Conservation (phyloP, 2,329 filamentous ascomycete species). For the Claviceps spartinae region DNA sequence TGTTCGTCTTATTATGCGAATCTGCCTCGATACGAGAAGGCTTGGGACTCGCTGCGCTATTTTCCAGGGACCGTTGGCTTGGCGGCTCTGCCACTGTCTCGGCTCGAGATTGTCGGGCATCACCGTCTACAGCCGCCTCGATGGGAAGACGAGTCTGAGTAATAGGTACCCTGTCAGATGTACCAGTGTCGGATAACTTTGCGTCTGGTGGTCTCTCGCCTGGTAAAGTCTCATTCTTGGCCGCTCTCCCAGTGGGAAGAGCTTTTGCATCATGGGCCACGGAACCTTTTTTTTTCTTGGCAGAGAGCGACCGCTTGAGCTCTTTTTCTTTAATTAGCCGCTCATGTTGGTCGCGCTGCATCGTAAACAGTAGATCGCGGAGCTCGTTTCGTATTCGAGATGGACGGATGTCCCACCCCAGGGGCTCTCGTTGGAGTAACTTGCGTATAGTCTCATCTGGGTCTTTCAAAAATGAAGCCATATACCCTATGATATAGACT, state of each 20-base stretch:
- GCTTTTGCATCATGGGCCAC: neutral
- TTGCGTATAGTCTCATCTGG: conserved; percentile 57
- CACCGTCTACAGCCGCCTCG: no score
- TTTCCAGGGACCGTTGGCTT: neutral
- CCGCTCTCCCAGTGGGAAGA: neutral
- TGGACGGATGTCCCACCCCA: conserved; percentile 40
- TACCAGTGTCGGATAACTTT: neutral
- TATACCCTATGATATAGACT: conserved; percentile 71
- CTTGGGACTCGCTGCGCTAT: conserved; percentile 8
- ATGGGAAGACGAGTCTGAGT: neutral
- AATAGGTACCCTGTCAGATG: neutral
- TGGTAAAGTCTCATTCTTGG: neutral
- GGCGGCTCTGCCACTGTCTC: neutral
- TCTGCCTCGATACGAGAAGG: conserved; percentile 11
- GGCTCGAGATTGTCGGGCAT: neutral
- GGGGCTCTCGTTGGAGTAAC: conserved; percentile 45
- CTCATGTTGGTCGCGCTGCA: conserved; percentile 45
- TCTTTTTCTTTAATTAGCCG: conserved; percentile 25
- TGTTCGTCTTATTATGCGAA: conserved; percentile 2
- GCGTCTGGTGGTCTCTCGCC: neutral
- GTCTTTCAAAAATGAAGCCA: conserved; percentile 65
- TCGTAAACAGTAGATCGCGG: conserved; percentile 48
- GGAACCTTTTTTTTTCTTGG: conserved; percentile 10
- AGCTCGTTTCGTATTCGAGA: conserved; percentile 50
- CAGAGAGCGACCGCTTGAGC: conserved; percentile 16